Evolutionary conservation across 2,329 filamentous ascomycete genomes (phyloP), one percentile per base, ranked within the genome.

Genomic region (Incumbomyces delicatus): DNA sequence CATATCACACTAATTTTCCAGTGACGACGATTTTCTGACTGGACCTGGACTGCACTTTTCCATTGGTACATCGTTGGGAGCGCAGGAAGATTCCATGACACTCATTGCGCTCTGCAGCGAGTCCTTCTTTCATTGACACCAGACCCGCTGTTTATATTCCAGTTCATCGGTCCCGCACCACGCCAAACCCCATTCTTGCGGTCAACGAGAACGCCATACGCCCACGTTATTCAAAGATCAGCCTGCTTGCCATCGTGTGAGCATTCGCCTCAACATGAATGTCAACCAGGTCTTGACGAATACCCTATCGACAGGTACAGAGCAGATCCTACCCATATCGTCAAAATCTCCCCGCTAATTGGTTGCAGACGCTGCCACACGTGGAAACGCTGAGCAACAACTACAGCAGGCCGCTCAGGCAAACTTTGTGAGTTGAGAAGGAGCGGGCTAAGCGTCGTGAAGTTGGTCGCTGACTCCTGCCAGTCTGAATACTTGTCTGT

Each of bases 221-320:
- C 30, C 27, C 45, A 44, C 37, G 36, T 29, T 50, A 44, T 54
- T 34, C 51, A 50, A 46, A 48, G 51, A 46, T 41, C 50, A 50
- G 48, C 41, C 53, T 55, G 22, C 22, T 27, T 27, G 22, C 22
- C 22, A 27, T 27, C 22, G 22, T 27, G 22, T 8, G 51, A 44
- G 53, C 56, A 41, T 46, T 48, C 49, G 44, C 41, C 46, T 52
- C 52, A 87, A 79, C 74, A 89, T 94, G 85, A 87, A 96, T 75
- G 94, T 96, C 75, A 94, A 90, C 76, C 84, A 88, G 74, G 90
- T 98, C 75, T 85, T 98, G 76, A 81, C 87, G 72, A 90, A 89
- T 75, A 96, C 92, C 69, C 81, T 96, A 72, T 94, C 89, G 65
- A 78, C 89, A 65, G 90, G 92, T 96, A 74, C 68, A 84, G 47